These are phyloP conservation scores for Mycogone perniciosa DNA, from an alignment of 2,329 filamentous ascomycete species.

Conservation along the genomic window DNA sequence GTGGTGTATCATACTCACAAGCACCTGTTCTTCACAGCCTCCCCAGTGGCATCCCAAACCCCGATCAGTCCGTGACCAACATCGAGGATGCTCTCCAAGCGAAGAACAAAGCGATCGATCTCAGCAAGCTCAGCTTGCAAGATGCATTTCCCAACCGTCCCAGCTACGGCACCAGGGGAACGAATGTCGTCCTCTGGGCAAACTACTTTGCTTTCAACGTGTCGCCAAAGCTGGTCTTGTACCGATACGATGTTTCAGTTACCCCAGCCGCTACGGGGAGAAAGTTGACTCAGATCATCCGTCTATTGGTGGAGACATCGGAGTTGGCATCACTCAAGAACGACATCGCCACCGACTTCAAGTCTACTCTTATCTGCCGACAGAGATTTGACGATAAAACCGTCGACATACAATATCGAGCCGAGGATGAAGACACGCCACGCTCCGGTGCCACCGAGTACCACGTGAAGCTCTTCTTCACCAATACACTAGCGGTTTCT, in stretches of 20 bases:
- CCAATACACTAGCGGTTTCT: conserved; percentile 10
- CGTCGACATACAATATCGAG: conserved; percentile 19
- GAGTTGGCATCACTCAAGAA: conserved; percentile 10
- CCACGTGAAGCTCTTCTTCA: conserved; percentile 18
- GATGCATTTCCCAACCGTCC: conserved; percentile 7
- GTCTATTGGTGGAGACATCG: conserved; percentile 18
- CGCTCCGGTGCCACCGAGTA: conserved; percentile 14
- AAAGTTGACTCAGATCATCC: conserved; percentile 10
- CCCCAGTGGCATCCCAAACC: conserved; percentile 2
- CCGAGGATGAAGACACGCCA: conserved; percentile 26
- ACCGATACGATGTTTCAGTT: conserved; percentile 9
- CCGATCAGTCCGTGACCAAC: conserved; percentile 2
- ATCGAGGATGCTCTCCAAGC: conserved; percentile 6
- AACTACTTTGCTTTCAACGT: conserved; percentile 10
- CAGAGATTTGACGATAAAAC: conserved; percentile 15
- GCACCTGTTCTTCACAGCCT: not conserved
- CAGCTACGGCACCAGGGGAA: conserved; percentile 10
- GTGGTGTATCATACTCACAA: not conserved
- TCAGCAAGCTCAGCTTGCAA: not conserved
- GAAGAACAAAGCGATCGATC: not conserved
- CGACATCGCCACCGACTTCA: conserved; percentile 29
- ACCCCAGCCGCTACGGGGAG: conserved; percentile 1
- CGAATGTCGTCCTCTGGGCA: conserved; percentile 5
- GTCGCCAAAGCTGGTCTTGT: conserved; percentile 3
- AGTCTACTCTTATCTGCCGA: conserved; percentile 25